A percentile compares a stretch with the other conserved stretches of the same genome.
Conservation (phyloP, 2,329 filamentous ascomycete species). For the Apiospora aurea region DNA sequence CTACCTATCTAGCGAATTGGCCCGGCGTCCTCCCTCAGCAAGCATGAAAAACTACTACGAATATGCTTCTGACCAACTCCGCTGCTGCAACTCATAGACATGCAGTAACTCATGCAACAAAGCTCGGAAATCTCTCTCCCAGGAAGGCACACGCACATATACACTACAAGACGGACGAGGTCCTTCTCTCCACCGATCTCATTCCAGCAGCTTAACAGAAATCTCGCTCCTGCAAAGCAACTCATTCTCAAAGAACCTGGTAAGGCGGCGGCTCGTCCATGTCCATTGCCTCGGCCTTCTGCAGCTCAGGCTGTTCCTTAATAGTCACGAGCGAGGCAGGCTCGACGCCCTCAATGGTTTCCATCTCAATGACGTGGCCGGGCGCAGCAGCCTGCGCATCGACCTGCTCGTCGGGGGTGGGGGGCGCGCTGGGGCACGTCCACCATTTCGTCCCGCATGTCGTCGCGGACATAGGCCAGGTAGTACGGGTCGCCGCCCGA, state of each 20-base stretch:
- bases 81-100: neutral
- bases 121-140: neutral
- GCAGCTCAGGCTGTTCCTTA: neutral
- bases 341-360: constrained; percentile 40
- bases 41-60: neutral
- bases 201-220: neutral
- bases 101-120: constrained; percentile 5
- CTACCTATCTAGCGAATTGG: neutral
- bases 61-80: neutral
- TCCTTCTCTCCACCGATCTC: neutral
- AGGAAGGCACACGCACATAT: neutral
- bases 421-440: constrained; percentile 50
- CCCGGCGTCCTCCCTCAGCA: neutral
- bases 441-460: constrained; percentile 63
- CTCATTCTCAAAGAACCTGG: neutral
- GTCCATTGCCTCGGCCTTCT: neutral
- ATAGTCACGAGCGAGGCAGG: constrained; percentile 8
- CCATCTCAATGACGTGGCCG: constrained; percentile 34
- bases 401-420: constrained; percentile 15
- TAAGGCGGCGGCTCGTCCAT: constrained; percentile 16
- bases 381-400: constrained; percentile 9
- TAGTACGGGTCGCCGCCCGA: constrained; percentile 81
- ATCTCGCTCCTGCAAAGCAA: neutral
- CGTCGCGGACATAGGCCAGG: constrained; percentile 80
- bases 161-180: neutral